Base-by-base conservation (phyloP, 1,284 basidiomycete genomes). In the Xerocomus nothofagi region DNA sequence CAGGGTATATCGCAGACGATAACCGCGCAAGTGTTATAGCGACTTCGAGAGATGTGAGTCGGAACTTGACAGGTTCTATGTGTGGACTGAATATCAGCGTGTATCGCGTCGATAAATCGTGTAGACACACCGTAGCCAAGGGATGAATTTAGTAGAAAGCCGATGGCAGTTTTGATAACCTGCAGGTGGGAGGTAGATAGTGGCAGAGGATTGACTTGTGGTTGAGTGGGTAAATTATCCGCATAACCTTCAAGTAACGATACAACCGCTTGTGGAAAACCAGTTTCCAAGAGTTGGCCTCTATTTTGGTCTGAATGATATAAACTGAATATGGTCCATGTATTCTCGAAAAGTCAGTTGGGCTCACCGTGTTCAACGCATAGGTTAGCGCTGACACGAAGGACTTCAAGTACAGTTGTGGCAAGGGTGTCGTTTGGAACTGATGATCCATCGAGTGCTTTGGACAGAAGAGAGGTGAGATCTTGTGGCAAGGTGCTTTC, bases 131-230 rank as follows among this genome's bases (percentile, higher is more conserved):
- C 84, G 65, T 84, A 91, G 45, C 83, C 84, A 47, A 93, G 75
- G 56, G 86, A 85, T 18, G 85, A 80, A 61, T 94, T 94, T 42
- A 94, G 69, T 24, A 94, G 73, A 7, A 88, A 85, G 4, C 91
- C 92, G 48, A 92, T 79, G 4, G 87, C 79, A 4, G 88, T 91
- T 60, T 84, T 83, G 44, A 92, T 74, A 50, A 93, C 73, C 61
- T 80, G 86, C 33, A 93, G 76, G 60, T 91, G 82, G 9, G 76
- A 65, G 44, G 79, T 71, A 38, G 80, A 73, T 21, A 88, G 68
- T 18, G 78, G 70, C 15, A 81, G 64, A 15, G 81, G 80, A 38
- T 67, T 67, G 24, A 59, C 42, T 37, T 69, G 66, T 0, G 73
- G 70, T 12, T 69, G 71, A 21, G 74, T 58, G 11, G 77, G 73